Conservation (phyloP, 768 basidiomycete genomes). For the Mycena vulgaris region DNA sequence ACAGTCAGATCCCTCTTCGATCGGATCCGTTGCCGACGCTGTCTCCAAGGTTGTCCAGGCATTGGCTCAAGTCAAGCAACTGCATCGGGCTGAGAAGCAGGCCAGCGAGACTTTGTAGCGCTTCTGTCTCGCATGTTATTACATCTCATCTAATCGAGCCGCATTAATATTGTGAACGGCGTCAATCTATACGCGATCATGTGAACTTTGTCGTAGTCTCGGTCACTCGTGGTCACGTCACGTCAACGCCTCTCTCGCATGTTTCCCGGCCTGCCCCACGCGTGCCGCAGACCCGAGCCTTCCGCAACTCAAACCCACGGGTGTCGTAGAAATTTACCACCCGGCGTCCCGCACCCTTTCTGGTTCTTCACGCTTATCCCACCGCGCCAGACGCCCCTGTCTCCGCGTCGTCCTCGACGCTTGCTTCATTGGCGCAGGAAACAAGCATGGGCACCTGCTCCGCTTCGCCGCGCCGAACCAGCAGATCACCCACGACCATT, state of each 20-base stretch:
- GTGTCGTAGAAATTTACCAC: conserved; percentile 17
- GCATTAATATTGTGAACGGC: conserved; percentile 22
- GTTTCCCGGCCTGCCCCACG: too few relatives aligned
- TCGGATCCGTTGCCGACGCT: conserved; percentile 77
- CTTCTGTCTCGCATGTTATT: conserved; percentile 12
- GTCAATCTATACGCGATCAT: too few relatives aligned
- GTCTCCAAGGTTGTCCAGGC: conserved; percentile 78
- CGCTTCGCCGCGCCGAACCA: background rate
- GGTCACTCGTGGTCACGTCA: too few relatives aligned
- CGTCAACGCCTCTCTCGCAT: too few relatives aligned
- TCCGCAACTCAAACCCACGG: too few relatives aligned
- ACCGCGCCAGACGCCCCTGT: conserved; percentile 1
- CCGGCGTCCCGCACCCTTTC: background rate
- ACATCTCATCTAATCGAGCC: conserved; percentile 22
- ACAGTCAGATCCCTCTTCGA: conserved; percentile 60
- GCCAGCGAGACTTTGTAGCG: conserved; percentile 18
- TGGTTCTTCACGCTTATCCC: background rate
- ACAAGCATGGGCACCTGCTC: conserved; percentile 2
- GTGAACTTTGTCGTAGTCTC: too few relatives aligned
- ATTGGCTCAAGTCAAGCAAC: conserved; percentile 69
- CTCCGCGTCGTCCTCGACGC: conserved; percentile 26
- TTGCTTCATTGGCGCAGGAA: conserved; percentile 4
- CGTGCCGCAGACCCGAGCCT: too few relatives aligned
- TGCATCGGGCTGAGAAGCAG: conserved; percentile 65
- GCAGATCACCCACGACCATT: background rate